phyloP scores from a whole-genome alignment of 345 rosid species.

The Eucalyptus tenuipes region DNA sequence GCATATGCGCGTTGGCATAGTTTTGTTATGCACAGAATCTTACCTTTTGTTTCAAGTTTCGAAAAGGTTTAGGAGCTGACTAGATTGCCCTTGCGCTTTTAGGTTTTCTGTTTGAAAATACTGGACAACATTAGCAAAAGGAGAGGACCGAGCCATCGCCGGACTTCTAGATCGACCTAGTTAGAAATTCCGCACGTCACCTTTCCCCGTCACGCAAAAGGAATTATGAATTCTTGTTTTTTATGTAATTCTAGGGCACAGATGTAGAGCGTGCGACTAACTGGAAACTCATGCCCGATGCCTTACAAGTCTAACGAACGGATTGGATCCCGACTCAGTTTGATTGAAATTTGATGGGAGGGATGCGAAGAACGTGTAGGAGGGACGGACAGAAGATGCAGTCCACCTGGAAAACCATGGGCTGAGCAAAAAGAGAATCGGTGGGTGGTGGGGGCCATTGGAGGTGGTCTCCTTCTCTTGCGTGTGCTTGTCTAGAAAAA shows the following conservation, averaged over 20 bases:
- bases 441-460: neutral
- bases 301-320: neutral
- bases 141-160: neutral
- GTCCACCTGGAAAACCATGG: neutral
- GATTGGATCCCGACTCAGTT: rapidly evolving
- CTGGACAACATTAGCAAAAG: neutral
- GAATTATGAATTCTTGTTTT: neutral
- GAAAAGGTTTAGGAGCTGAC: neutral
- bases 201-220: neutral
- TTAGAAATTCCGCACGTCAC: neutral
- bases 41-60: neutral
- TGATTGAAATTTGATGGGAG: neutral
- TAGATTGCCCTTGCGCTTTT: neutral
- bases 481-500: neutral
- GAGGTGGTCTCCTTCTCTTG: neutral
- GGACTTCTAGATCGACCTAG: neutral
- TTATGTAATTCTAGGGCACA: neutral
- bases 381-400: neutral
- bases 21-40: neutral
- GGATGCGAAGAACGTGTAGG: neutral
- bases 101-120: neutral
- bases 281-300: neutral
- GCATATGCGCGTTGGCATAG: neutral
- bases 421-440: neutral
- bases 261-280: neutral